A percentile compares a stretch with the other conserved stretches of the same genome.
Conservation (phyloP, 2,329 filamentous ascomycete species). For the Botrytis aclada region DNA sequence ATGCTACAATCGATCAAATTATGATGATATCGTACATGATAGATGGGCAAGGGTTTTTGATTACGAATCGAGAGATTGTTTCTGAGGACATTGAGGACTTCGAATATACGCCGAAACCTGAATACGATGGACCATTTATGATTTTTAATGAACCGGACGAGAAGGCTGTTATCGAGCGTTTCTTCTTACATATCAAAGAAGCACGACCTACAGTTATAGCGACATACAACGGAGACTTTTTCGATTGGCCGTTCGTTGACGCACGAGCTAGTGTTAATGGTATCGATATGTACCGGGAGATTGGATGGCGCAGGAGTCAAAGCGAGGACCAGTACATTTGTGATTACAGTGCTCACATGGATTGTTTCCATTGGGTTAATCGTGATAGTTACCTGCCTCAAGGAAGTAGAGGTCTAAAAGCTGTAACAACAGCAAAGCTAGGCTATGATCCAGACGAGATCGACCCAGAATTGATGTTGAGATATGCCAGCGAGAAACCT, state of each 20-base stretch:
- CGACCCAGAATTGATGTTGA: conserved; percentile 96
- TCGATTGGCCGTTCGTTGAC: conserved; percentile 99
- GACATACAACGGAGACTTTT: conserved; percentile 99
- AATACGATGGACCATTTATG: conserved; percentile 93
- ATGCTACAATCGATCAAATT: conserved; percentile 89
- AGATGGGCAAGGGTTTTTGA: conserved; percentile 94
- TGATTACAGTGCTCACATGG: conserved; percentile 96
- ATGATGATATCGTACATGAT: conserved; percentile 99
- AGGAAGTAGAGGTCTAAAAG: conserved; percentile 94
- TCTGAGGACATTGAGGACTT: conserved; percentile 97
- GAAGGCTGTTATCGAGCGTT: conserved; percentile 80
- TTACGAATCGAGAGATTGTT: conserved; percentile 96
- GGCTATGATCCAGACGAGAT: conserved; percentile 98
- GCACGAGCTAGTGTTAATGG: conserved; percentile 87
- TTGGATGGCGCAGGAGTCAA: conserved; percentile 90
- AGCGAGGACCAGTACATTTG: conserved; percentile 92
- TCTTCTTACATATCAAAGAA: conserved; percentile 94
- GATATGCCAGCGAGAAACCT: conserved; percentile 82
- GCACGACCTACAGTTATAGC: conserved; percentile 93
- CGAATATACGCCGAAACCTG: conserved; percentile 95
- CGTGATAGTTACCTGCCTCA: conserved; percentile 97
- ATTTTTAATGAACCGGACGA: conserved; percentile 98
- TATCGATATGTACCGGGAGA: conserved; percentile 99
- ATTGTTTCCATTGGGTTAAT: conserved; percentile 98
- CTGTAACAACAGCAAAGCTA: conserved; percentile 94